These are phyloP conservation scores for Delonix regia DNA, from an alignment of 306 rosid species.

Conservation along the genomic window DNA sequence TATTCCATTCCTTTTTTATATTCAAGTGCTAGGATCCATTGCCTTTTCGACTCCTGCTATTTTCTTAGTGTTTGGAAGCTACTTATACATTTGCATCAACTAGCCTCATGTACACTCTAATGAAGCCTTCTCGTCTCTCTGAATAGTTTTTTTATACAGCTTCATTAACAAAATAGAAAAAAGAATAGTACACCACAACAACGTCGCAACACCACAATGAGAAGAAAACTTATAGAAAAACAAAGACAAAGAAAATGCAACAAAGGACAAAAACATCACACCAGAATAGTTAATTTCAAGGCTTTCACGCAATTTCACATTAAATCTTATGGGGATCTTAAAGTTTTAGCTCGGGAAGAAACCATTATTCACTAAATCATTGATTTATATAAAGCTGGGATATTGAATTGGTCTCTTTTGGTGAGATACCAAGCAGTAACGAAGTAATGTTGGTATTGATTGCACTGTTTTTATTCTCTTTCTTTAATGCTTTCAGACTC, in stretches of 20 bases:
- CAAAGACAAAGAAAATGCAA: too few species aligned
- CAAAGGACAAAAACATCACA: too few species aligned
- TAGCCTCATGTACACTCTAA: conserved; percentile 97
- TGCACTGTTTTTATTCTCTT: background rate
- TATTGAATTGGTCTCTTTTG: conserved; percentile 2
- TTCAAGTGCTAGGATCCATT: too few species aligned
- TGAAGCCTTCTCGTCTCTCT: conserved; percentile 95
- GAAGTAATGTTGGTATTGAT: background rate
- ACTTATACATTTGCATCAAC: conserved; percentile 89
- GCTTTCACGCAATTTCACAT: conserved; percentile 91
- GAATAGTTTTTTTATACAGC: too few species aligned
- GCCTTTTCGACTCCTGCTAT: conserved; percentile 96
- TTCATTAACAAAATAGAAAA: too few species aligned
- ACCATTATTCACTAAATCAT: background rate
- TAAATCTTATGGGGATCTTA: conserved; percentile 74
- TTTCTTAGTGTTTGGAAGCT: conserved; percentile 91
- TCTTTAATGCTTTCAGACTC: background rate
- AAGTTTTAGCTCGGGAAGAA: conserved; percentile 85
- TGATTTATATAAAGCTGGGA: background rate
- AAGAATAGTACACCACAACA: too few species aligned
- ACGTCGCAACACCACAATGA: too few species aligned
- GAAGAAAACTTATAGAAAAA: too few species aligned
- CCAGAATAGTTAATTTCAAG: conserved; percentile 92
- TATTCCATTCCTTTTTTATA: too few species aligned
- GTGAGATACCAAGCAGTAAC: background rate